Evolutionary conservation across 1,139 yeast genomes (phyloP), one percentile per base, ranked within the genome.

Genomic region (Geotrichum citri-aurantii): DNA sequence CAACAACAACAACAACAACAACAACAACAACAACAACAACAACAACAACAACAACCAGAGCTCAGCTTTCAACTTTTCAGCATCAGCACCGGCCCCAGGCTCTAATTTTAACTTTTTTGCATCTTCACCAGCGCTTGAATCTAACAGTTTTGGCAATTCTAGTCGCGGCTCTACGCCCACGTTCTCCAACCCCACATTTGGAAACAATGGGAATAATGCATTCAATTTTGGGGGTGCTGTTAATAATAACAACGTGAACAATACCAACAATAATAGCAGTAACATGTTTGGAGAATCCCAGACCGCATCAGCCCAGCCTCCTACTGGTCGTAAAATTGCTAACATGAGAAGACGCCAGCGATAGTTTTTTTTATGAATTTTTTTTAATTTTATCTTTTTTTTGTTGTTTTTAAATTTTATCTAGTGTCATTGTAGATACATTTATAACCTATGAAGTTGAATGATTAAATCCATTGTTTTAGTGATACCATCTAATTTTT

Each of bases 281-380:
- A 52, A 17, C 33, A 52, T 46, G 23, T 49, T 49, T 49, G 52
- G 52, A n/a, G 27, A 14, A 26, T 12, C 52, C 8, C 21, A 24
- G n/a, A 24, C 31, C 14, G 6, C 47, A 7, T 7, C 47, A 11
- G 42, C 50, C 8, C 52, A 47, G 7, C 57, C 60, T 14, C 56
- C 56, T 14, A n/a, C 56, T 8, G 57, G 60, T 17, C 55, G 60
- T 14, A 57, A 54, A 44, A 37, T 57, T 12, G 53, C 54, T 11
- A 52, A 57, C 14, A 50, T 57, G 52, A 51, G 60, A 14, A 48
- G 60, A 42, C 55, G 60, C 12, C 48, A 49, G 24, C 53, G 54
- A 50, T 54, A 40, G 21, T 54, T 12, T 26, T 26, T 27, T 10
- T 11, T 44, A 11, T 44, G 10, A 37, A 19, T 19, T n/a, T 26